Percentiles rank a stretch among this genome's conserved stretches.
Evolutionary conservation across 1,284 basidiomycete species (phyloP).

Genomic region (Erythrobasidium hasegawianum): DNA sequence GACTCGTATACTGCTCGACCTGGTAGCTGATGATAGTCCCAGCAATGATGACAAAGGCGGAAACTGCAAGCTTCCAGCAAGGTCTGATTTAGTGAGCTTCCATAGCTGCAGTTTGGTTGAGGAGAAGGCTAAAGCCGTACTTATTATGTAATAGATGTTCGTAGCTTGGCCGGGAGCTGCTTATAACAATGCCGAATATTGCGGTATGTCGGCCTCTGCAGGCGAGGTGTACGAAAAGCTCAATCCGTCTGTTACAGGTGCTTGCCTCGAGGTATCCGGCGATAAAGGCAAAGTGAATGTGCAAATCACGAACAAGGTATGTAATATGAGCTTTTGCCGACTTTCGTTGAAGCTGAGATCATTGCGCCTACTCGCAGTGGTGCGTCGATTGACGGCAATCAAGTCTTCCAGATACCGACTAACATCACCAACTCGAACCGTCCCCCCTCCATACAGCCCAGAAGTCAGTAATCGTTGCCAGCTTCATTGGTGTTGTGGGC

Average conservation of each 20-base stretch:
- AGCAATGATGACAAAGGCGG: conserved; percentile 1
- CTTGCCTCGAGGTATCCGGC: background rate
- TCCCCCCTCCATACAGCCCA: too few species aligned
- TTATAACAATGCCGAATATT: background rate
- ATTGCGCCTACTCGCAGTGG: background rate
- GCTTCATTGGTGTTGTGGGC: too few species aligned
- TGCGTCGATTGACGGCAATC: too few species aligned
- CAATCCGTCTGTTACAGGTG: background rate
- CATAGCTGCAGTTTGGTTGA: too few species aligned
- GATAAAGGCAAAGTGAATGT: background rate
- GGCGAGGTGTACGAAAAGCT: background rate
- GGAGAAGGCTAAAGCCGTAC: too few species aligned
- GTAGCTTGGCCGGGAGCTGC: background rate
- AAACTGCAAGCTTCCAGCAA: conserved; percentile 2
- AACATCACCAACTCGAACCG: too few species aligned
- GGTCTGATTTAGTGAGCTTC: background rate
- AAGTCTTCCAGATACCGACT: too few species aligned
- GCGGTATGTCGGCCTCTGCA: conserved; percentile 3
- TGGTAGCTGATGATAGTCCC: background rate
- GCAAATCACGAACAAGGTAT: conserved; percentile 9
- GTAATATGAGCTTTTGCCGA: background rate
- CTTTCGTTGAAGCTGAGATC: background rate
- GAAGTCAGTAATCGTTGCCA: background rate
- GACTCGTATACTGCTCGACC: background rate
- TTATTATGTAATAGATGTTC: background rate